Percentiles rank a stretch among this genome's conserved stretches.
Conservation (phyloP, 192 early-diverging fungal species). For the Gaertneriomyces sp. region DNA sequence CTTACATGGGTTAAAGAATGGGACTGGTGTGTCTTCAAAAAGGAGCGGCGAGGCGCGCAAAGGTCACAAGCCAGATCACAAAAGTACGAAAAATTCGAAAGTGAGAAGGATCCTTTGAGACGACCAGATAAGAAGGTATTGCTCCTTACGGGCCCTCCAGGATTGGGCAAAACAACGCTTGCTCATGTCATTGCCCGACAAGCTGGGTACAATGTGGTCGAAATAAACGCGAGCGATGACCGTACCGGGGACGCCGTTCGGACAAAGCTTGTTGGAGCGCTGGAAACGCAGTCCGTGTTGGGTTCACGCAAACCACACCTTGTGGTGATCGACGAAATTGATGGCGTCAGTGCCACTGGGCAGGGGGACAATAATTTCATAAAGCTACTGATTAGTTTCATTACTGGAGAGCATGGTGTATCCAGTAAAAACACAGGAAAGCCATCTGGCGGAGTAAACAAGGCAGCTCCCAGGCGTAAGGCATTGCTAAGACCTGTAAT, state of each 20-base stretch:
- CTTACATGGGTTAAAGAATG: conserved; percentile 94
- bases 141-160: conserved; percentile 85
- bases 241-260: conserved; percentile 71
- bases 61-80: background rate
- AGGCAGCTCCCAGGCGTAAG: conserved; percentile 25
- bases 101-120: conserved; percentile 44
- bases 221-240: conserved; percentile 98
- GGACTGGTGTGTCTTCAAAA: conserved; percentile 89
- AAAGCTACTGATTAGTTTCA: conserved; percentile 67
- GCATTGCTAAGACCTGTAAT: conserved; percentile 85
- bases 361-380: conserved; percentile 76
- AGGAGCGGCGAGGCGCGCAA: conserved; percentile 3
- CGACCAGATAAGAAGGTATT: conserved; percentile 68
- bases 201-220: conserved; percentile 84
- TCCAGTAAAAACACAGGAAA: background rate
- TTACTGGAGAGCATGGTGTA: conserved; percentile 11
- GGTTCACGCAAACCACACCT: conserved; percentile 68
- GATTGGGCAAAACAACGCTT: conserved; percentile 94
- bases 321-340: conserved; percentile 94
- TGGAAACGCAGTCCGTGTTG: conserved; percentile 72
- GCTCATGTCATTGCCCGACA: conserved; percentile 88
- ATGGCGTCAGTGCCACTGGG: conserved; percentile 75
- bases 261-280: conserved; percentile 68
- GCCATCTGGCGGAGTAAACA: conserved; percentile 8
- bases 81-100: background rate